phyloP scores from a whole-genome alignment of 2,329 filamentous ascomycete species.

The Fusarium transvaalense region DNA sequence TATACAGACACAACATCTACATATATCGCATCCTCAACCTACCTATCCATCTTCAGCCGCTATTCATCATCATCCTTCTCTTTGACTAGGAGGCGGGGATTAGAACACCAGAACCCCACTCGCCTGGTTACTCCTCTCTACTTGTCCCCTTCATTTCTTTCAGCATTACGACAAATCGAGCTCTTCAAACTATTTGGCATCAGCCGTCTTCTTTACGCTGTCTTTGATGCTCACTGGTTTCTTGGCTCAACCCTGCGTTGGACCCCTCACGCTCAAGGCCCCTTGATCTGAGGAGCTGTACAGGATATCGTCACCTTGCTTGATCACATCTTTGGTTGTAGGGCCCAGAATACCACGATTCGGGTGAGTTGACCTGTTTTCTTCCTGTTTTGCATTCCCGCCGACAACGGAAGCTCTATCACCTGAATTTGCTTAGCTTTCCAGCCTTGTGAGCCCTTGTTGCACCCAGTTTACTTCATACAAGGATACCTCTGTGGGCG shows the following conservation, averaged over 20 bases:
- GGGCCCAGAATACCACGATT: conserved; percentile 31
- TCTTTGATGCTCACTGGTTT: conserved; percentile 4
- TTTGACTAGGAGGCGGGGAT: conserved; percentile 40
- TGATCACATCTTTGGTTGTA: conserved; percentile 33
- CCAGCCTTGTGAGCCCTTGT: conserved; percentile 6
- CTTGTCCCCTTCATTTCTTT: conserved; percentile 29
- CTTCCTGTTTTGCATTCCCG: conserved; percentile 9
- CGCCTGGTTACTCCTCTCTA: conserved; percentile 31
- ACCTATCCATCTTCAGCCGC: conserved; percentile 10
- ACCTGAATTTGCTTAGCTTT: conserved; percentile 4
- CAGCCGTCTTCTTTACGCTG: neutral
- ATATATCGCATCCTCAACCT: conserved; percentile 10
- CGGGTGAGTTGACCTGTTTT: conserved; percentile 36
- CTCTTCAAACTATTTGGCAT: conserved; percentile 12
- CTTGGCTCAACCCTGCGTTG: conserved; percentile 14
- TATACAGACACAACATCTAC: conserved; percentile 7
- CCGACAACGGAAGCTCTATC: conserved; percentile 9
- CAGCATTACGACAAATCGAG: conserved; percentile 24
- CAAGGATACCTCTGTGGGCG: neutral
- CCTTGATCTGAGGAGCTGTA: conserved; percentile 25
- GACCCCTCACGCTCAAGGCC: neutral
- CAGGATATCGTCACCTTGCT: conserved; percentile 25
- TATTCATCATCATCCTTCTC: conserved; percentile 12
- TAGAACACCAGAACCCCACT: conserved; percentile 40
- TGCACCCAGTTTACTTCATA: neutral